phyloP scores from a whole-genome alignment of 257 asterid species.

The Plantago ovata region DNA sequence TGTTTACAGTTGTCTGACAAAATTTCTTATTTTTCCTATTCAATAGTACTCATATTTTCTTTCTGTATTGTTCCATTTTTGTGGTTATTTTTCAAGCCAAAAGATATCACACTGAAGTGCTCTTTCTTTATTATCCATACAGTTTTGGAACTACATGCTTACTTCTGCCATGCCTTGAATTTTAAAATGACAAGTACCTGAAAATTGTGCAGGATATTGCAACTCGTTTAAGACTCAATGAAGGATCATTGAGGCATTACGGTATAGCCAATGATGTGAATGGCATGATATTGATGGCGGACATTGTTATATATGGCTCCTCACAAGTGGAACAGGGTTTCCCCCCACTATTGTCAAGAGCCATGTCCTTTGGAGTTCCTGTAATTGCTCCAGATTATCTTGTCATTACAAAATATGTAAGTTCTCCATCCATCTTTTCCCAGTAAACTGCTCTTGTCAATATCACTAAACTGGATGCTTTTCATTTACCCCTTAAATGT shows the following conservation, averaged over 20 bases:
- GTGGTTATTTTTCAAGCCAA: constrained; percentile 14
- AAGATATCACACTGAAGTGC: constrained; percentile 13
- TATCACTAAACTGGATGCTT: constrained; percentile 18
- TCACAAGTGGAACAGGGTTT: constrained; percentile 91
- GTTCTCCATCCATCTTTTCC: constrained; percentile 28
- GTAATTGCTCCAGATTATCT: constrained; percentile 73
- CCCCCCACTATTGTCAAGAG: constrained; percentile 79
- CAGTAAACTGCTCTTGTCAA: constrained; percentile 21
- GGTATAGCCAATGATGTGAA: constrained; percentile 67
- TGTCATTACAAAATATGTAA: constrained; percentile 61
- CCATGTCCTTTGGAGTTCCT: constrained; percentile 93
- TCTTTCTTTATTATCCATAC: constrained; percentile 7
- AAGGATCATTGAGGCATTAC: constrained; percentile 73
- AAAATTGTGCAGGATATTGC: constrained; percentile 54
- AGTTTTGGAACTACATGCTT: constrained; percentile 12
- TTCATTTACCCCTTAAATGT: constrained; percentile 17
- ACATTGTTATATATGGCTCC: constrained; percentile 79
- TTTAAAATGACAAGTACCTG: constrained; percentile 15
- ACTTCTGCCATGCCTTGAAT: constrained; percentile 15
- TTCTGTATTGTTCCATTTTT: constrained; percentile 6
- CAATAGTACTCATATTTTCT: constrained; percentile 17
- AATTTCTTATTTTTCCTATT: not conserved
- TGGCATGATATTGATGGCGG: constrained; percentile 81
- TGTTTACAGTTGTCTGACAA: not conserved
- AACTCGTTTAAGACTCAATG: constrained; percentile 67